A percentile compares a stretch with the other conserved stretches of the same genome.
phyloP scores from a whole-genome alignment of 2,329 filamentous ascomycete species.

The Fusarium floridanum region DNA sequence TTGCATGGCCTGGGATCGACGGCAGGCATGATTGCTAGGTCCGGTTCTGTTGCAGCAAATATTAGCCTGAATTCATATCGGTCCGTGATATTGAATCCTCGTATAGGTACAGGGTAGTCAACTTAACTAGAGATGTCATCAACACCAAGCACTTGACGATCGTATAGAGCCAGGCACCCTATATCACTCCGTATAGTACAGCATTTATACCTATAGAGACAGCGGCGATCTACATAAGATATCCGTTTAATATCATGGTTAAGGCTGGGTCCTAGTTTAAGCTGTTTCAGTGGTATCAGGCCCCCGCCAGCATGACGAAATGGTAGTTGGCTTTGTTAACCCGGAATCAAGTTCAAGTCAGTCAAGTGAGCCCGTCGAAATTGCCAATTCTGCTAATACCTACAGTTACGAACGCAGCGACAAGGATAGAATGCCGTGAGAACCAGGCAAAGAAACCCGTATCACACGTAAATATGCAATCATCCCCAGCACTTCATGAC shows the following conservation, averaged over 20 bases:
- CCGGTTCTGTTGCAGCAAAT: neutral
- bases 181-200: neutral
- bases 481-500: neutral
- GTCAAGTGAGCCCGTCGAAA: neutral
- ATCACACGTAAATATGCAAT: neutral
- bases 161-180: neutral
- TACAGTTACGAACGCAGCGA: neutral
- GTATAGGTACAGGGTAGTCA: conserved; percentile 17
- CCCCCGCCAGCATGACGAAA: neutral
- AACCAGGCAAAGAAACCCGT: no score
- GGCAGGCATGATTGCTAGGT: conserved; percentile 19
- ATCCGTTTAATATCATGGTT: neutral
- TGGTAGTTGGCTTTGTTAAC: neutral
- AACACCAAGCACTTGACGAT: neutral
- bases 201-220: neutral
- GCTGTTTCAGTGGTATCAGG: neutral
- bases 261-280: neutral
- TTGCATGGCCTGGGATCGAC: conserved; percentile 29
- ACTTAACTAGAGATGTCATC: neutral
- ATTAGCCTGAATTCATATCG: conserved; percentile 15
- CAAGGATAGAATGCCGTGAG: no score
- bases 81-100: neutral
- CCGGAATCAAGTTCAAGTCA: neutral
- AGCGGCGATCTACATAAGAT: neutral
- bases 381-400: no score